Evolutionary conservation across 129 eudicot genomes (phyloP).

Genomic region (Silybum marianum): DNA sequence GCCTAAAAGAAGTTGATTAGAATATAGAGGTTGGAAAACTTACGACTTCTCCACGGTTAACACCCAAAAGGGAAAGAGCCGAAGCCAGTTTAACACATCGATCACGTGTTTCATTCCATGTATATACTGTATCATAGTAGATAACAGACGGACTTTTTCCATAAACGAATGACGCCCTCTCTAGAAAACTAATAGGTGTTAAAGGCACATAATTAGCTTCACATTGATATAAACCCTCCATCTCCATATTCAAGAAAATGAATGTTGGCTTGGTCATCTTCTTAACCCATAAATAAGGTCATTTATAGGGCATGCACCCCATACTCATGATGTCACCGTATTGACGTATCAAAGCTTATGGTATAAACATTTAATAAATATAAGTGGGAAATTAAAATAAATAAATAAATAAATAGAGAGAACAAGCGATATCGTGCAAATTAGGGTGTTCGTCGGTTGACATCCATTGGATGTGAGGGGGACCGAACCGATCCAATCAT

Average conservation of each 20-base stretch:
- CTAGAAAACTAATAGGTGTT: slow-evolving; percentile 53
- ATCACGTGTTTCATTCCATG: slow-evolving; percentile 48
- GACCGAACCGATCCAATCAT: too few species aligned
- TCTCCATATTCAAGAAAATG: slow-evolving; percentile 18
- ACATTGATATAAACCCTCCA: slow-evolving; percentile 44
- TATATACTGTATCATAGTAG: slow-evolving; percentile 24
- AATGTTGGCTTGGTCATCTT: slow-evolving; percentile 10
- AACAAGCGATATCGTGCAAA: background rate
- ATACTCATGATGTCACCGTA: background rate
- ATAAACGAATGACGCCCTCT: slow-evolving; percentile 53
- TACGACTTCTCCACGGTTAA: slow-evolving; percentile 40
- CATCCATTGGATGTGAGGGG: too few species aligned
- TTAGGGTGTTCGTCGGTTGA: too few species aligned
- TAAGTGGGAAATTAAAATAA: slow-evolving; percentile 2
- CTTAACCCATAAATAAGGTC: background rate
- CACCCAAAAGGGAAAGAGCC: slow-evolving; percentile 37
- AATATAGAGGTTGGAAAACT: slow-evolving; percentile 15
- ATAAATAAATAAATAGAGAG: background rate
- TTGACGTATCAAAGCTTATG: background rate
- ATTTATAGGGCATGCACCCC: slow-evolving; percentile 9
- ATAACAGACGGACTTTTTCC: slow-evolving; percentile 38
- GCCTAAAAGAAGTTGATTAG: background rate
- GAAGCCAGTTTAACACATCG: slow-evolving; percentile 60
- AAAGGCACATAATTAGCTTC: slow-evolving; percentile 54
- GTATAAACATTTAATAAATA: background rate